Percentiles rank a stretch among this genome's conserved stretches.
phyloP scores from a whole-genome alignment of 1,284 basidiomycete genomes.

The Cerioporus squamosus region DNA sequence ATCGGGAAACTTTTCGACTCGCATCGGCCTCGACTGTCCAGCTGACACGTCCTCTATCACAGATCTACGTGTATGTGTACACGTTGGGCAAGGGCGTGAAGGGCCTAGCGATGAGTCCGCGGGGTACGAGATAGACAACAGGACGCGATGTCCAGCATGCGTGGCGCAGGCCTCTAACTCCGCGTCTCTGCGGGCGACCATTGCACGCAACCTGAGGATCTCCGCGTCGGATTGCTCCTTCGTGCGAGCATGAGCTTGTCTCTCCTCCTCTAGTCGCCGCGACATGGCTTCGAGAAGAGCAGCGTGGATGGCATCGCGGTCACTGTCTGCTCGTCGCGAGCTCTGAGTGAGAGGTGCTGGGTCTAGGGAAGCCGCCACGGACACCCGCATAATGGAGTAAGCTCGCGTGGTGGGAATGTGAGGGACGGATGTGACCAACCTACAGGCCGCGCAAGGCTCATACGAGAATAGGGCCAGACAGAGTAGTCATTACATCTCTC shows the following conservation, averaged over 20 bases:
- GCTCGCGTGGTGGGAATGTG: no score
- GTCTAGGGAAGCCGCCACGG: no score
- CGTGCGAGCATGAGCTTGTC: constrained; percentile 44
- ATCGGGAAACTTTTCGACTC: background rate
- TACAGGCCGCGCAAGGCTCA: constrained; percentile 47
- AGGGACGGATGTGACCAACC: constrained; percentile 37
- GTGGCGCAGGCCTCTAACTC: constrained; percentile 48
- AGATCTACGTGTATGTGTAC: background rate
- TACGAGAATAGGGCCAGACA: constrained; percentile 54
- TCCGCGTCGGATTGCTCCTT: constrained; percentile 45
- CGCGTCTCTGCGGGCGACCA: constrained; percentile 58
- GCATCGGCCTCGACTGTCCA: background rate
- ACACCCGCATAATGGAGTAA: background rate
- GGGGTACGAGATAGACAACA: constrained; percentile 7
- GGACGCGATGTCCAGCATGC: constrained; percentile 20
- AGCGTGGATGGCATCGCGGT: constrained; percentile 11
- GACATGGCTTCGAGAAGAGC: constrained; percentile 49
- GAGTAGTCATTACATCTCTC: constrained; percentile 55
- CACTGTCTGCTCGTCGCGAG: background rate
- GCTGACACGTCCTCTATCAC: background rate
- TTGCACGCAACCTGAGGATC: constrained; percentile 53
- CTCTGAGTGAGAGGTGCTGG: no score
- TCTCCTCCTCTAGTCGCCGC: constrained; percentile 49
- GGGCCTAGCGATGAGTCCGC: background rate
- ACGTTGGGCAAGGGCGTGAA: background rate